Base-by-base conservation (phyloP, 83 land plant genomes). In the Diphasiastrum complanatum region DNA sequence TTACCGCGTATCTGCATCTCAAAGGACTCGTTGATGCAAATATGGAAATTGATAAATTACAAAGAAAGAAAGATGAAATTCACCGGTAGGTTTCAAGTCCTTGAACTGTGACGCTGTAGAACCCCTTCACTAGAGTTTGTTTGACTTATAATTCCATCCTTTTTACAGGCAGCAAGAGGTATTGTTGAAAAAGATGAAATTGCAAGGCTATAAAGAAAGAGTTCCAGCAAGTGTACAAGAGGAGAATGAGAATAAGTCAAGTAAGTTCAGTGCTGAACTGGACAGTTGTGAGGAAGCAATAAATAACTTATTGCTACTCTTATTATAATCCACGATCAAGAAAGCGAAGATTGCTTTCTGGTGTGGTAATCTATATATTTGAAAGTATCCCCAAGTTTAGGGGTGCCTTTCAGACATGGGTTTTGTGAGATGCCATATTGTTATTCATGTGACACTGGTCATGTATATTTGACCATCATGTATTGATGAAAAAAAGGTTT, bases 171-270 rank as follows among this genome's bases (percentile, higher is more conserved):
- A 78, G 66, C 70, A 74, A 6, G 83, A 73, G 11, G 62, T 25
- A 30, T 41, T 89, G 60, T 11, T 12, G 10, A 70, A 76, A 69
- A 81, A 49, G 46, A 83, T 78, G 74, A 72, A 64, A 41, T 55
- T 51, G 5, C 4, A 79, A 45, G 87, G 87, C 4, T 89, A 89
- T 56, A 69, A 59, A 47, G 87, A 89, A 65, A 85, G 83, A 49
- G 91, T 85, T 58, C 83, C 87, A 2, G 29, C 33, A 28, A 68
- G 61, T 11, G 67, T 85, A 14, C 87, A 74, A 18, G 84, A 80
- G 47, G 81, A 85, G 20, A 74, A 85, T 55, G 65, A 47, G 6
- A 50, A 38, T 3, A 85, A 85, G 67, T 49, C 74, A 24, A 62
- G 65, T 31, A 67, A 80, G 19, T 62, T 77, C 2, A 36, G 61